Evolutionary conservation across 306 rosid genomes (phyloP).

Genomic region (Dryas alaskensis): DNA sequence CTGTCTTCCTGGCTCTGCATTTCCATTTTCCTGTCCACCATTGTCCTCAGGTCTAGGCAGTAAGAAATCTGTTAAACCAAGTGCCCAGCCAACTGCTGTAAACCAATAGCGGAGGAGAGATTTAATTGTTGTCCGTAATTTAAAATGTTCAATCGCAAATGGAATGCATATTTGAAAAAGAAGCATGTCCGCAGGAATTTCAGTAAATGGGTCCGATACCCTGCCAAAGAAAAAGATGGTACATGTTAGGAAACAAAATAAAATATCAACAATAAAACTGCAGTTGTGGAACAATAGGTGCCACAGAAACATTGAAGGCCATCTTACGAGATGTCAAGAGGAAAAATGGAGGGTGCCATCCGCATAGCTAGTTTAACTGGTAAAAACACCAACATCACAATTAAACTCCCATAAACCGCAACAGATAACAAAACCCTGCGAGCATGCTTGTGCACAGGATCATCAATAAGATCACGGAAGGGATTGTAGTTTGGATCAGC

Average conservation of each 20-base stretch:
- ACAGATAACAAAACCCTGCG: slow-evolving; percentile 94
- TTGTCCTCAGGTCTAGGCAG: slow-evolving; percentile 84
- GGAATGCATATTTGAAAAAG: slow-evolving; percentile 98
- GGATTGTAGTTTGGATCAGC: slow-evolving; percentile 99
- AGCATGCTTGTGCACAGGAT: slow-evolving; percentile 98
- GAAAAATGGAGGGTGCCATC: slow-evolving; percentile 85
- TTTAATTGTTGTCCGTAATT: slow-evolving; percentile 88
- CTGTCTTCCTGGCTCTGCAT: slow-evolving; percentile 84
- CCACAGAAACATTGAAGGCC: slow-evolving; percentile 17
- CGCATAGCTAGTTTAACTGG: slow-evolving; percentile 98
- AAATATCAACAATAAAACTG: slow-evolving; percentile 4
- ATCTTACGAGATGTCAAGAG: slow-evolving; percentile 93
- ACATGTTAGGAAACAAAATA: slow-evolving; percentile 23
- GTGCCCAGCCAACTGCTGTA: slow-evolving; percentile 97
- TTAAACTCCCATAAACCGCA: slow-evolving; percentile 96
- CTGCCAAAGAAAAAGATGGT: slow-evolving; percentile 43
- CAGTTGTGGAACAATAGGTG: slow-evolving; percentile 3
- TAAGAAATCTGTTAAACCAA: slow-evolving; percentile 83
- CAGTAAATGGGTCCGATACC: slow-evolving; percentile 97
- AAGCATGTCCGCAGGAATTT: slow-evolving; percentile 99
- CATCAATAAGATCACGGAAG: slow-evolving; percentile 96
- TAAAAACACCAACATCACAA: slow-evolving; percentile 95
- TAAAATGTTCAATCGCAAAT: slow-evolving; percentile 96
- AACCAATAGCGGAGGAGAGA: slow-evolving; percentile 90
- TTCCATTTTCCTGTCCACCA: slow-evolving; percentile 75